These are phyloP conservation scores for Talaromyces rugulosus DNA, from an alignment of 2,329 filamentous ascomycete species.

Conservation along the genomic window DNA sequence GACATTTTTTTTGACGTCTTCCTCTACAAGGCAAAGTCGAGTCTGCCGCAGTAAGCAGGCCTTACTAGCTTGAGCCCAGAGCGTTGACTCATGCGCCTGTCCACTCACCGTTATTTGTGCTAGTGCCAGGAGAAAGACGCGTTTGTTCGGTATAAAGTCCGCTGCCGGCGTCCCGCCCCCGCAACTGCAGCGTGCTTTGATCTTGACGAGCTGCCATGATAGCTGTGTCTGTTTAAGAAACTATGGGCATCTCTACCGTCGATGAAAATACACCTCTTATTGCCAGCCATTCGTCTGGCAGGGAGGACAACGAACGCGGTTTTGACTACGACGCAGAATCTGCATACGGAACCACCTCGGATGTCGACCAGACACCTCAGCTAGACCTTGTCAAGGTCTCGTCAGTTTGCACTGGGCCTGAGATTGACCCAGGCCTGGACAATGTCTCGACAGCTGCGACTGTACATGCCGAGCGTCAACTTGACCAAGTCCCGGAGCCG, in stretches of 20 bases:
- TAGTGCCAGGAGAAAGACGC: neutral
- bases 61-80: neutral
- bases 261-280: slow-evolving; percentile 19
- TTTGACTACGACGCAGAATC: neutral
- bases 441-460: slow-evolving; percentile 16
- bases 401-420: slow-evolving; percentile 24
- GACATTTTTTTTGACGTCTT: neutral
- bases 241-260: slow-evolving; percentile 5
- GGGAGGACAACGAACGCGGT: neutral
- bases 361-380: slow-evolving; percentile 3
- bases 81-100: neutral
- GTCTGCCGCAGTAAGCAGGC: neutral
- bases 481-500: slow-evolving; percentile 11
- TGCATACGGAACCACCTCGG: neutral
- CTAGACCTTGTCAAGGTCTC: slow-evolving; percentile 21
- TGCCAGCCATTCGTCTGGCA: neutral
- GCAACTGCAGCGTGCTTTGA: neutral
- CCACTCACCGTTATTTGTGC: neutral
- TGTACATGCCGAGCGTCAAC: slow-evolving; percentile 1
- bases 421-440: slow-evolving; percentile 25
- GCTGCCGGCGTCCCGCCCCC: neutral
- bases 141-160: neutral
- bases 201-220: slow-evolving; percentile 17
- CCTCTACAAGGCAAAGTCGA: neutral
- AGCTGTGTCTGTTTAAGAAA: slow-evolving; percentile 23